Evolutionary conservation across 345 rosid genomes (phyloP).

Genomic region (Cardiospermum halicacabum): DNA sequence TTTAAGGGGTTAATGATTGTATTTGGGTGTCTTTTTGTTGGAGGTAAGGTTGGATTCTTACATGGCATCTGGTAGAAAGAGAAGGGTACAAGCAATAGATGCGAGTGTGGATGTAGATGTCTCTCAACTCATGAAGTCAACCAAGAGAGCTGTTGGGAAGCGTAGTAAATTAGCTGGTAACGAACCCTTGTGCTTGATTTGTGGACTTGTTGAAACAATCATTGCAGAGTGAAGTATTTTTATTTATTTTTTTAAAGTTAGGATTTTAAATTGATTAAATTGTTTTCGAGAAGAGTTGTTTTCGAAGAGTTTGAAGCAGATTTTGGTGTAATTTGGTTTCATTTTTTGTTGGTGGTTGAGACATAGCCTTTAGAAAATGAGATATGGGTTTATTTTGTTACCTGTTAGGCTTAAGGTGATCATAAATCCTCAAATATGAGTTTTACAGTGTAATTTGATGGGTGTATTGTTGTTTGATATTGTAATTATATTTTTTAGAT

Average conservation of each 20-base stretch:
- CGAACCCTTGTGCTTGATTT: constrained; percentile 3
- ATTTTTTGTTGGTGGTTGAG: too few relatives aligned
- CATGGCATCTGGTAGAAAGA: constrained; percentile 30
- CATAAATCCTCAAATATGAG: neutral
- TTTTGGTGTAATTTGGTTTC: too few relatives aligned
- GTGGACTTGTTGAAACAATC: neutral
- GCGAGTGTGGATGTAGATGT: constrained; percentile 6
- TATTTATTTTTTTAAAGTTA: neutral
- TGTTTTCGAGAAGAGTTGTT: too few relatives aligned
- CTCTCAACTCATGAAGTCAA: constrained; percentile 20
- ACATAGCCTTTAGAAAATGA: neutral
- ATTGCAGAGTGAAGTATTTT: neutral
- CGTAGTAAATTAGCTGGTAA: constrained; percentile 19
- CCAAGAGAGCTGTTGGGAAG: constrained; percentile 14
- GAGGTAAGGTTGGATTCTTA: neutral
- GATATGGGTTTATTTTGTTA: neutral
- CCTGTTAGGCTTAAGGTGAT: neutral
- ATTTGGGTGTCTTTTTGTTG: neutral
- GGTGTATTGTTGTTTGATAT: too few relatives aligned
- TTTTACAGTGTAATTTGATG: neutral
- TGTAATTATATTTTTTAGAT: too few relatives aligned
- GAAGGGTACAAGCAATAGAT: constrained; percentile 13
- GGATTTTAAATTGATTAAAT: neutral
- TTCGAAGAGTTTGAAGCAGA: too few relatives aligned
- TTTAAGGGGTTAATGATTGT: neutral